Conservation (phyloP, 2,329 filamentous ascomycete species). For the Microthyrium microscopicum region DNA sequence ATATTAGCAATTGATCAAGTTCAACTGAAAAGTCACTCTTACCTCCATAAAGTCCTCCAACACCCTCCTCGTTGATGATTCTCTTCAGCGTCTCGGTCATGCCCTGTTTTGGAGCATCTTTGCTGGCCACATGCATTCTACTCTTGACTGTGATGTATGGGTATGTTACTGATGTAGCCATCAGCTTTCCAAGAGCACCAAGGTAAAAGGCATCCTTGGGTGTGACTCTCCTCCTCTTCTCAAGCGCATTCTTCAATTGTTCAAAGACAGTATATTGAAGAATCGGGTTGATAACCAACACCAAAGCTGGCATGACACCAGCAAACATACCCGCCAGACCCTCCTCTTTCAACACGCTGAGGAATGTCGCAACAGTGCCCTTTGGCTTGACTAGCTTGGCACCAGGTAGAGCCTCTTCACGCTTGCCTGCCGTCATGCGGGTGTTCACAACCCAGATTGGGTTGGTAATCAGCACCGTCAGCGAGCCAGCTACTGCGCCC, state of each 20-base stretch:
- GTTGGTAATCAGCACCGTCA: conserved; percentile 91
- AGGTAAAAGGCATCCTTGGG: conserved; percentile 79
- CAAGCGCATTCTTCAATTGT: conserved; percentile 84
- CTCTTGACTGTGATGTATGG: conserved; percentile 99
- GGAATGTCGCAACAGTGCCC: conserved; percentile 64
- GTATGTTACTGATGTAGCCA: conserved; percentile 88
- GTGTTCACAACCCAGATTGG: conserved; percentile 99
- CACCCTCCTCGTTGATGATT: conserved; percentile 82
- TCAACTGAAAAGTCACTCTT: conserved; percentile 20
- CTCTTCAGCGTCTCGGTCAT: conserved; percentile 61
- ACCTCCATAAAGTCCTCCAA: conserved; percentile 84
- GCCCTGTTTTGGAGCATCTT: conserved; percentile 61
- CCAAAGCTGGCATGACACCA: conserved; percentile 78
- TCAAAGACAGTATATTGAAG: conserved; percentile 98
- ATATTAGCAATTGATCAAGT: conserved; percentile 9
- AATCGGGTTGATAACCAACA: conserved; percentile 95
- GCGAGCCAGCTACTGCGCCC: conserved; percentile 80
- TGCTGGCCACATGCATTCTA: conserved; percentile 80
- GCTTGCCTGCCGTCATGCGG: conserved; percentile 79
- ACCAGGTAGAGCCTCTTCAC: conserved; percentile 18
- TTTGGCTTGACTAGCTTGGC: conserved; percentile 32
- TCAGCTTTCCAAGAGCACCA: conserved; percentile 82
- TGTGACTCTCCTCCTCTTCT: conserved; percentile 61
- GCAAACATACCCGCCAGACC: conserved; percentile 74
- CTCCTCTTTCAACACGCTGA: conserved; percentile 67